Percentiles rank a stretch among this genome's conserved stretches.
Evolutionary conservation across 1,139 yeast species (phyloP).

Genomic region (Candida gigantensis): DNA sequence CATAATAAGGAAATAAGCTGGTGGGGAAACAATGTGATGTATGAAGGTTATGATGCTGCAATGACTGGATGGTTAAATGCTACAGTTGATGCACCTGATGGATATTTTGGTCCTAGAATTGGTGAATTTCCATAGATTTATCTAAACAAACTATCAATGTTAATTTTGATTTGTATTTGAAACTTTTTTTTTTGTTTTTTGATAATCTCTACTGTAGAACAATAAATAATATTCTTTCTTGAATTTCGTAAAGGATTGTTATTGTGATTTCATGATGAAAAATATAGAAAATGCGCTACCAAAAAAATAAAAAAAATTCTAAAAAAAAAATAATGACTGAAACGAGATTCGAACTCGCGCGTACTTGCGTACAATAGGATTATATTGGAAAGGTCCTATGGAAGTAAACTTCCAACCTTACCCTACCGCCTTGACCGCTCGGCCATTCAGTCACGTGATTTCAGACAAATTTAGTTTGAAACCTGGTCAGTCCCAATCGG

Average conservation of each 20-base stretch:
- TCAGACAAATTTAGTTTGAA: too few relatives aligned
- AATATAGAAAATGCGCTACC: too few relatives aligned
- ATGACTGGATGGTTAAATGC: slow-evolving; percentile 30
- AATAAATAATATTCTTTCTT: too few relatives aligned
- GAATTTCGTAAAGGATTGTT: too few relatives aligned
- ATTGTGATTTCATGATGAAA: too few relatives aligned
- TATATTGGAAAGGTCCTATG: neutral
- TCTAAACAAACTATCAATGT: too few relatives aligned
- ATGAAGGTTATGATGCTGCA: slow-evolving; percentile 40
- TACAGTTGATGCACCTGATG: slow-evolving; percentile 33
- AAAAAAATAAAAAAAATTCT: neutral
- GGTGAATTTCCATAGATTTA: slow-evolving; percentile 39
- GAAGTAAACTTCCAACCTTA: neutral
- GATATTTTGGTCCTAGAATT: slow-evolving; percentile 48
- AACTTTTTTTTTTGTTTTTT: too few relatives aligned
- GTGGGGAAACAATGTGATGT: slow-evolving; percentile 58
- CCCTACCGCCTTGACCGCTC: slow-evolving; percentile 2
- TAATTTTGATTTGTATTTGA: too few relatives aligned
- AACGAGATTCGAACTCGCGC: slow-evolving; percentile 2
- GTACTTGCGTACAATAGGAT: neutral
- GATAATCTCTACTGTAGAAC: too few relatives aligned
- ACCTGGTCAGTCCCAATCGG: too few relatives aligned
- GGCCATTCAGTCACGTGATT: slow-evolving; percentile 1
- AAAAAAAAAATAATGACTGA: slow-evolving; percentile 1
- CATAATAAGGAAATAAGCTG: slow-evolving; percentile 40